These are phyloP conservation scores for Silene uniflora DNA, from an alignment of 148 eudicot species.

Conservation along the genomic window DNA sequence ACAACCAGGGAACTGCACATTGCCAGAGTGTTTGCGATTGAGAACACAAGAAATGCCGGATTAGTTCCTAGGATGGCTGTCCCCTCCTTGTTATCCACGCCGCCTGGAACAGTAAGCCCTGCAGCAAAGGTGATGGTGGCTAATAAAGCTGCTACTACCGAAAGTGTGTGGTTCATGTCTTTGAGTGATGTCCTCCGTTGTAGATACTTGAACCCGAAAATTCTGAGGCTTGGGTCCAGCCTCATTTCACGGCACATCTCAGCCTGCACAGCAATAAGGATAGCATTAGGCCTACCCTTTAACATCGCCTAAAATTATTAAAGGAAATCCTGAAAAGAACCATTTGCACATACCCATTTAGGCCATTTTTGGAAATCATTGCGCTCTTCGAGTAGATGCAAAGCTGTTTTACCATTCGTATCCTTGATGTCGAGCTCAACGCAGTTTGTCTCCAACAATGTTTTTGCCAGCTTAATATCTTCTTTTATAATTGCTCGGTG, in stretches of 20 bases:
- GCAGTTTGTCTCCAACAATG: conserved; percentile 12
- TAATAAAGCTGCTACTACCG: conserved; percentile 12
- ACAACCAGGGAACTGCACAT: conserved; percentile 16
- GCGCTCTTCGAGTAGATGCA: conserved; percentile 11
- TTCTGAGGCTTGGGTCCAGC: conserved; percentile 6
- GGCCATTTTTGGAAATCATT: background rate
- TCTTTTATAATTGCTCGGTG: conserved; percentile 10
- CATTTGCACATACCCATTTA: background rate
- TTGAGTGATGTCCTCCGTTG: background rate
- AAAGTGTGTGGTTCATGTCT: conserved; percentile 1
- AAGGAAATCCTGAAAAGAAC: background rate
- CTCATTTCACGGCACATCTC: conserved; percentile 14
- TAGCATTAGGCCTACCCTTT: no score
- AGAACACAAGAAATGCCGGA: conserved; percentile 5
- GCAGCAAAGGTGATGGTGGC: conserved; percentile 17
- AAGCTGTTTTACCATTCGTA: background rate
- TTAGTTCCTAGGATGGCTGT: background rate
- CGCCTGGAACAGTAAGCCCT: conserved; percentile 15
- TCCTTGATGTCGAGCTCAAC: conserved; percentile 6
- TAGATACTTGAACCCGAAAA: conserved; percentile 11
- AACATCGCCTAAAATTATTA: background rate
- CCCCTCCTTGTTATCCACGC: background rate
- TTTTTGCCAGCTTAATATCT: conserved; percentile 5
- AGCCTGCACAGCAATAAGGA: background rate
- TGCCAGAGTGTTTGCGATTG: conserved; percentile 6